Conservation (phyloP, 2,329 filamentous ascomycete species). For the Celoporthe dispersa region DNA sequence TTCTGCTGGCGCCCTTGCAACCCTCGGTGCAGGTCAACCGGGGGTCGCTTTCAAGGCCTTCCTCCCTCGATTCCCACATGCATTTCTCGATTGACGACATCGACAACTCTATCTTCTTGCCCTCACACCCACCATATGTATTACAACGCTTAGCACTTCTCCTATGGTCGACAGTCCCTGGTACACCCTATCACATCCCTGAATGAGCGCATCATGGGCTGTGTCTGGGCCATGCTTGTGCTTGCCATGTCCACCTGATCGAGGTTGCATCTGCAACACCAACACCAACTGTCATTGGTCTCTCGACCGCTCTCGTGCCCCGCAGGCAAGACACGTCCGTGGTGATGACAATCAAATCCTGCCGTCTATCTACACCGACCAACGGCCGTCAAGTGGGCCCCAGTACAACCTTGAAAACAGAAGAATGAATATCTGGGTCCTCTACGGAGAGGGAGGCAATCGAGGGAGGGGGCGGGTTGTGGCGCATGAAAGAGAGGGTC, state of each 20-base stretch:
- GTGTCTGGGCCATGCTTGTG: not conserved
- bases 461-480: not conserved
- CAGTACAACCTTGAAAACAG: not conserved
- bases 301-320: not conserved
- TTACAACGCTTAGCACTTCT: not conserved
- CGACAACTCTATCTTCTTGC: not conserved
- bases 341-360: constrained; percentile 9
- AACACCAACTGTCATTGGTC: not conserved
- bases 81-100: constrained; percentile 8
- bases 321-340: constrained; percentile 5
- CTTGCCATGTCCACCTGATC: not conserved
- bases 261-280: not conserved
- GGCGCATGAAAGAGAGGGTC: not conserved
- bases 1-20: not conserved
- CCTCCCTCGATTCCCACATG: not conserved
- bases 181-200: not conserved
- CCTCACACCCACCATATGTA: not conserved
- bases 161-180: not conserved
- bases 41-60: not conserved
- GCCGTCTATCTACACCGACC: not conserved
- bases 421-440: not conserved
- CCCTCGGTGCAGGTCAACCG: not conserved
- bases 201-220: not conserved
- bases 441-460: not conserved
- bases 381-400: not conserved